Percentiles rank a stretch among this genome's conserved stretches.
Evolutionary conservation across 805 yeast genomes (phyloP).

Genomic region (Yamadazyma nakazawae): DNA sequence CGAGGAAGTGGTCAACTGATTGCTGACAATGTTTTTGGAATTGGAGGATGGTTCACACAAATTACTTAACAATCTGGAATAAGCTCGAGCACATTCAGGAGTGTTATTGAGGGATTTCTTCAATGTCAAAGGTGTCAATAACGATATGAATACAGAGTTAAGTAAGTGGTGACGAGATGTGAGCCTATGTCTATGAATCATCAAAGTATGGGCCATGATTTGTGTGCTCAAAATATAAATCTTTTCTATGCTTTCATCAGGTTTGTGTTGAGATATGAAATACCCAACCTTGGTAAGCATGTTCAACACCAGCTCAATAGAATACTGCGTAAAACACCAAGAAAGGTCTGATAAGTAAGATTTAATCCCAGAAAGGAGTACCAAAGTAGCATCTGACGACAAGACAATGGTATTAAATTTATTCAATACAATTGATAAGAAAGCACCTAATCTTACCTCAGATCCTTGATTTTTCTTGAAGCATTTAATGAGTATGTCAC

Average conservation of each 20-base stretch:
- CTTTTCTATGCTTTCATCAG: slow-evolving; percentile 16
- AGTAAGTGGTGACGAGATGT: slow-evolving; percentile 72
- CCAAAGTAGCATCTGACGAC: slow-evolving; percentile 1
- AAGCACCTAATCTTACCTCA: slow-evolving; percentile 1
- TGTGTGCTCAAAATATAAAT: slow-evolving; percentile 42
- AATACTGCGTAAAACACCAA: slow-evolving; percentile 64
- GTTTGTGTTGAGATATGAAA: neutral
- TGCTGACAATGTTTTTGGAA: slow-evolving; percentile 20
- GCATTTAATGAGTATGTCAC: neutral
- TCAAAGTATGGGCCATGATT: slow-evolving; percentile 55
- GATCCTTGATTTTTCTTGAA: slow-evolving; percentile 2
- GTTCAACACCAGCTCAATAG: slow-evolving; percentile 53
- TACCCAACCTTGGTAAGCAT: slow-evolving; percentile 27
- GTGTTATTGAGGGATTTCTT: slow-evolving; percentile 1
- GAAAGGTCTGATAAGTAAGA: slow-evolving; percentile 32
- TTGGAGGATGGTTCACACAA: slow-evolving; percentile 67
- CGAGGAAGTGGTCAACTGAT: slow-evolving; percentile 41
- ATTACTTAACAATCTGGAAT: slow-evolving; percentile 58
- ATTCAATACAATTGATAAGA: slow-evolving; percentile 3
- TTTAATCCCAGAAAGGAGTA: slow-evolving; percentile 29
- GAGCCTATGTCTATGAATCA: slow-evolving; percentile 68
- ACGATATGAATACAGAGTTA: slow-evolving; percentile 43
- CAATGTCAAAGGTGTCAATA: slow-evolving; percentile 44
- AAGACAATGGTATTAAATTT: neutral
- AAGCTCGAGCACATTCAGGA: slow-evolving; percentile 42